A percentile compares a stretch with the other conserved stretches of the same genome.
These are phyloP conservation scores for Asterella californica DNA, from an alignment of 225 moss, liverwort and hornwort genomes.

Conservation along the genomic window DNA sequence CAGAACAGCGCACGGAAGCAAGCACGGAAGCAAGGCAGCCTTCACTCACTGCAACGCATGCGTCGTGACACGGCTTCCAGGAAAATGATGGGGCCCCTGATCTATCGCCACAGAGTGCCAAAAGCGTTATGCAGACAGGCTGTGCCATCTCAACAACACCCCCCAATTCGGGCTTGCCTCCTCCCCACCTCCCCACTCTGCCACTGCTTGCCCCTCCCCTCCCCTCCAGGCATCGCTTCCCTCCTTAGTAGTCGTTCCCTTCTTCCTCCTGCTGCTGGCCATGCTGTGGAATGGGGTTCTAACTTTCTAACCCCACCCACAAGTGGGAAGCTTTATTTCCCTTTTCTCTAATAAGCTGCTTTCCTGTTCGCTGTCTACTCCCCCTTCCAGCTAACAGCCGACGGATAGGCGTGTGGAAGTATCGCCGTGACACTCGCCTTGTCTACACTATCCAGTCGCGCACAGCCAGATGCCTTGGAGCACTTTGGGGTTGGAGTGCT, in stretches of 20 bases:
- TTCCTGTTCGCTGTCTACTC: background rate
- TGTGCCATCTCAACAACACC: background rate
- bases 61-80: constrained; percentile 9
- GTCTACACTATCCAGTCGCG: too few species aligned
- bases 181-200: background rate
- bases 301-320: background rate
- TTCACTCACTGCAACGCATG: background rate
- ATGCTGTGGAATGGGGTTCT: background rate
- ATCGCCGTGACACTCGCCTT: constrained; percentile 13
- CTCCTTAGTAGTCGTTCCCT: background rate
- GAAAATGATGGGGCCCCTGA: background rate
- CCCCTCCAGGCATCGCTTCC: background rate
- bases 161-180: too few species aligned
- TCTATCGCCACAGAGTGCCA: background rate
- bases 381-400: background rate
- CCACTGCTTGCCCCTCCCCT: background rate
- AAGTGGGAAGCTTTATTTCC: background rate
- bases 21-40: too few species aligned
- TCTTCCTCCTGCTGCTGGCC: background rate
- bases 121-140: constrained; percentile 21
- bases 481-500: background rate
- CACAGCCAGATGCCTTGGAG: constrained; percentile 6
- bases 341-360: background rate
- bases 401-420: background rate
- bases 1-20: background rate